These are phyloP conservation scores for Calycina herbarum DNA, from an alignment of 2,329 filamentous ascomycete genomes.

Conservation along the genomic window DNA sequence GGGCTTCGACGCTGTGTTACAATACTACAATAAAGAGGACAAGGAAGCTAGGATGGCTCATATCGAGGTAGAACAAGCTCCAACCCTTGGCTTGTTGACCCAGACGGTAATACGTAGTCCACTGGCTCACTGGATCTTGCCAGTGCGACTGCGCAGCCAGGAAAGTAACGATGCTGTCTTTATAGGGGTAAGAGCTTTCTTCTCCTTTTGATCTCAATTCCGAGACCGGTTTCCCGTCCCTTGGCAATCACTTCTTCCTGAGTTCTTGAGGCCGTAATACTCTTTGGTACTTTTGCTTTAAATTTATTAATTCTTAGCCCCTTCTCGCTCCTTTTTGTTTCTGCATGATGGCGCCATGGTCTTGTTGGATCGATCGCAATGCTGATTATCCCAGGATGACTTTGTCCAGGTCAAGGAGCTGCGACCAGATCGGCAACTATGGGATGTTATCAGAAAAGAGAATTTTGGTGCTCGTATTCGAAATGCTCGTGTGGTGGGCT, in stretches of 20 bases:
- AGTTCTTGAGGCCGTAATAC: neutral
- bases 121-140: constrained; percentile 72
- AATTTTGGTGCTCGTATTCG: constrained; percentile 80
- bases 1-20: constrained; percentile 45
- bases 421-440: constrained; percentile 65
- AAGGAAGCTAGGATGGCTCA: constrained; percentile 38
- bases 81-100: constrained; percentile 71
- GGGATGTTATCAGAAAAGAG: constrained; percentile 72
- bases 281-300: neutral
- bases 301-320: neutral
- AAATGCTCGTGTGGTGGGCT: constrained; percentile 74
- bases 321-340: neutral
- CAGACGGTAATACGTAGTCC: constrained; percentile 77
- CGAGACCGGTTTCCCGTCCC: neutral
- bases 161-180: constrained; percentile 81
- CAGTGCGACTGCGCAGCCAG: constrained; percentile 71
- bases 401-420: constrained; percentile 81
- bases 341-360: neutral
- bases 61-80: constrained; percentile 41
- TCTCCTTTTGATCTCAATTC: constrained; percentile 14
- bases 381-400: constrained; percentile 57
- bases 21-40: constrained; percentile 37
- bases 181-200: constrained; percentile 64
- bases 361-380: neutral
- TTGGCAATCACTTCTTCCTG: neutral